Evolutionary conservation across 192 early-diverging fungal species (phyloP), one percentile per base, ranked within the genome.

Genomic region (Coemansia sp.): DNA sequence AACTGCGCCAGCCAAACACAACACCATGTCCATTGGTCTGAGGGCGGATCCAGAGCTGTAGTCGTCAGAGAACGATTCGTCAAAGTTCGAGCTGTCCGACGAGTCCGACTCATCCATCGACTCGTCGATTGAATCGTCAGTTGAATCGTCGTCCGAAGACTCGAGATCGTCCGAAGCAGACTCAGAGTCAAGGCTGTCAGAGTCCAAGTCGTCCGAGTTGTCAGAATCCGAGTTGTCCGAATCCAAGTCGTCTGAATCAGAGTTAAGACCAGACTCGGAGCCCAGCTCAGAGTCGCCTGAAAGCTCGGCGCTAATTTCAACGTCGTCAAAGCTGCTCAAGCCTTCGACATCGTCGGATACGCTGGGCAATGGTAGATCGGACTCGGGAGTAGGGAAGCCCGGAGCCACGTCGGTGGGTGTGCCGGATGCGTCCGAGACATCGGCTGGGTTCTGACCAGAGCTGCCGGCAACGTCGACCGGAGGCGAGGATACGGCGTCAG

Each of bases 1-100:
- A 48, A 61, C 62, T 3, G 74, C 74, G 27, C 72, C 72, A 38
- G 65, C 75, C 61, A 77, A 25, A 38, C 64, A 68, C 25, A 77
- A 19, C 14, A 64, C 35, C 12, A 65, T 12, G 5, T 55, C 60
- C 49, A 63, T 5, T 7, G 55, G 31, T 43, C 11, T 57, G 16
- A 56, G 62, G 2, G 54, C 31, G n/a, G 43, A 35, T 39, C 26
- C 27, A 6, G 27, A 57, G 22, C 26, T 29, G 23, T 14, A 27
- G 52, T 58, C 65, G 9, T 64, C 51, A 14, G 71, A 57, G 27
- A 57, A 74, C 17, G 43, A 38, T 22, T 45, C 35, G 37, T 49
- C 47, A 6, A 49, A 49, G 43, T 26, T 53, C 21, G 17, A 57
- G 9, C 19, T 19, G 50, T 23, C 22, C 4, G 7, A 31, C 29